Evolutionary conservation across 176 grass and related monocot species (phyloP).

Genomic region (Oryza australiensis): DNA sequence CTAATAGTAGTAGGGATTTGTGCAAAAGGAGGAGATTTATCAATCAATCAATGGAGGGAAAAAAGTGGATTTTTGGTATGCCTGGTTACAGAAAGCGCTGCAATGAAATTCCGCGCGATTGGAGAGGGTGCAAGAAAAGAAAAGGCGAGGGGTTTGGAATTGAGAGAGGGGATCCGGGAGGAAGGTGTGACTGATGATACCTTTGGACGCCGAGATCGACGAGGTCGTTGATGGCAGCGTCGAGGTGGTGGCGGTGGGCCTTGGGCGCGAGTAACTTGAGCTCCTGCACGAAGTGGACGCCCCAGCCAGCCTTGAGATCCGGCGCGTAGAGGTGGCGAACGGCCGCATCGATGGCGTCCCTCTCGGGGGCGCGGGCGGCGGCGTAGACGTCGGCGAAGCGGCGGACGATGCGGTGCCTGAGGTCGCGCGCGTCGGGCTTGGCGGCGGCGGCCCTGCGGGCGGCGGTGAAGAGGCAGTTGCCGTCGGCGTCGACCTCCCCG

Average conservation of each 20-base stretch:
- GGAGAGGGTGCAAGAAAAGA: background rate
- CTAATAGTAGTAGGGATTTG: background rate
- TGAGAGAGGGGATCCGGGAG: slow-evolving; percentile 11
- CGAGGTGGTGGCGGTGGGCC: slow-evolving; percentile 51
- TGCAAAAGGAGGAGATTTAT: background rate
- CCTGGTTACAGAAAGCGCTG: background rate
- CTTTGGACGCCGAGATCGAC: slow-evolving; percentile 79
- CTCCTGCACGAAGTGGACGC: slow-evolving; percentile 93
- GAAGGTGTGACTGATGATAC: slow-evolving; percentile 27
- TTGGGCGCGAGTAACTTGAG: slow-evolving; percentile 83
- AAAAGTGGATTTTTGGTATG: background rate
- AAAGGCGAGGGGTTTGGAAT: background rate
- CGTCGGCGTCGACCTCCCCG: slow-evolving; percentile 87
- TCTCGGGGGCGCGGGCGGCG: slow-evolving; percentile 29
- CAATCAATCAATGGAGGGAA: background rate
- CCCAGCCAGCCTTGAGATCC: slow-evolving; percentile 87
- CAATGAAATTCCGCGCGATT: background rate
- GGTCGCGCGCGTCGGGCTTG: slow-evolving; percentile 61
- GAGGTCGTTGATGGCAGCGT: slow-evolving; percentile 73
- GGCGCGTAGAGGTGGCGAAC: slow-evolving; percentile 88
- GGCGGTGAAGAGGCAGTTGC: slow-evolving; percentile 94
- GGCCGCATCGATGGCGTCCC: slow-evolving; percentile 46
- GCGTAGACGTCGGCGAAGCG: slow-evolving; percentile 57
- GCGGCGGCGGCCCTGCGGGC: slow-evolving; percentile 55
- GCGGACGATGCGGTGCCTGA: slow-evolving; percentile 67